Evolutionary conservation across 2,329 filamentous ascomycete genomes (phyloP).

Genomic region (Fulvia fulva): DNA sequence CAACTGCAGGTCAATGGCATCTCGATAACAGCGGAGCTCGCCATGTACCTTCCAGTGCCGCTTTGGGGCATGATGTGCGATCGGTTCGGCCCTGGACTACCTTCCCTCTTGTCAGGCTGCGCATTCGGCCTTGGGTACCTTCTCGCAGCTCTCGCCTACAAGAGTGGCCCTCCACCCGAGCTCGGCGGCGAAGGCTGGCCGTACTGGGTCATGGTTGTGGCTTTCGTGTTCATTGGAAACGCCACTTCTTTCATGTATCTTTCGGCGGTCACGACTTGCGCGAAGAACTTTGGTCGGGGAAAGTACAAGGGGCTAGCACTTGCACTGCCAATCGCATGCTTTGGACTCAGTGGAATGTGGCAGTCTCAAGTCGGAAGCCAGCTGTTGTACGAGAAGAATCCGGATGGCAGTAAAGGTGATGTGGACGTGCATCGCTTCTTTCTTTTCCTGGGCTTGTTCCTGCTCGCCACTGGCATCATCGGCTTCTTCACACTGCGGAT

Average conservation of each 20-base stretch:
- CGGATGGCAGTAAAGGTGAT: conserved; percentile 59
- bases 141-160: conserved; percentile 75
- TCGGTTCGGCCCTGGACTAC: conserved; percentile 72
- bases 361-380: conserved; percentile 81
- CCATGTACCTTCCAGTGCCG: conserved; percentile 89
- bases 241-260: conserved; percentile 89
- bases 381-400: conserved; percentile 65
- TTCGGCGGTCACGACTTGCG: conserved; percentile 85
- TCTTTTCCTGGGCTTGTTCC: conserved; percentile 71
- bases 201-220: conserved; percentile 76
- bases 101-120: conserved; percentile 67
- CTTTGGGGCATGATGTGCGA: conserved; percentile 89
- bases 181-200: conserved; percentile 59
- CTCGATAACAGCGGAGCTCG: conserved; percentile 79
- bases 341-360: conserved; percentile 94
- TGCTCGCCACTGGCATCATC: conserved; percentile 66
- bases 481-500: conserved; percentile 72
- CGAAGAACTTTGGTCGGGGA: conserved; percentile 94
- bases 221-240: conserved; percentile 77
- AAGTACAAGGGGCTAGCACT: conserved; percentile 84
- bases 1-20: conserved; percentile 91
- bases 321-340: conserved; percentile 84
- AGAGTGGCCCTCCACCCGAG: conserved; percentile 52
- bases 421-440: conserved; percentile 82
- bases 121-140: conserved; percentile 80